phyloP scores from a whole-genome alignment of 1,284 basidiomycete genomes.

The Ganoderma boninense region DNA sequence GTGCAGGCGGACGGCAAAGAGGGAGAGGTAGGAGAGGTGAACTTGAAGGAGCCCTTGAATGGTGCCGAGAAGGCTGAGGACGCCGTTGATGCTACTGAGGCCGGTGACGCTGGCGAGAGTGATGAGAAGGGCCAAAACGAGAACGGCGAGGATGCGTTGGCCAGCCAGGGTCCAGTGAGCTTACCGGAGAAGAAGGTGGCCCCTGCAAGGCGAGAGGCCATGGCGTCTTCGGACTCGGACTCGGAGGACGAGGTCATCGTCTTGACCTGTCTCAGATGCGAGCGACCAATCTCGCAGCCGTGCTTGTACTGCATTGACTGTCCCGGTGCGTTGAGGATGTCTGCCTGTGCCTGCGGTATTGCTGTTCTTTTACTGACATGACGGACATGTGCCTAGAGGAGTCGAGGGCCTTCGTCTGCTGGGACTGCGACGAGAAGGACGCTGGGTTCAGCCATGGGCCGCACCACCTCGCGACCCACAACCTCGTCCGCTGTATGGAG shows the following conservation, averaged over 20 bases:
- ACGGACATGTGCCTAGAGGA: constrained; percentile 5
- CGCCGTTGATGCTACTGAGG: neutral
- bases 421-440: constrained; percentile 26
- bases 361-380: too few relatives aligned
- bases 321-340: constrained; percentile 14
- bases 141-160: neutral
- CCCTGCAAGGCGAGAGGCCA: constrained; percentile 1
- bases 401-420: constrained; percentile 29
- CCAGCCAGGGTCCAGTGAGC: neutral
- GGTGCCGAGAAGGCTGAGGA: neutral
- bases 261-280: constrained; percentile 27
- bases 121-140: neutral
- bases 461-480: constrained; percentile 13
- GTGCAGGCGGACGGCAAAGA: neutral
- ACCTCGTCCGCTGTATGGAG: constrained; percentile 27
- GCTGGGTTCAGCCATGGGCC: constrained; percentile 13
- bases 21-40: neutral
- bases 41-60: neutral
- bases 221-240: constrained; percentile 5
- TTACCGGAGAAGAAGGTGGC: constrained; percentile 2
- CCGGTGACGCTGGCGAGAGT: neutral
- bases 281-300: constrained; percentile 23
- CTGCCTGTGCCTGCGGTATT: too few relatives aligned
- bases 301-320: constrained; percentile 43
- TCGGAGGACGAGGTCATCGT: constrained; percentile 9